Evolutionary conservation across 140 eudicot genomes (phyloP).

Genomic region (Stevia rebaudiana): DNA sequence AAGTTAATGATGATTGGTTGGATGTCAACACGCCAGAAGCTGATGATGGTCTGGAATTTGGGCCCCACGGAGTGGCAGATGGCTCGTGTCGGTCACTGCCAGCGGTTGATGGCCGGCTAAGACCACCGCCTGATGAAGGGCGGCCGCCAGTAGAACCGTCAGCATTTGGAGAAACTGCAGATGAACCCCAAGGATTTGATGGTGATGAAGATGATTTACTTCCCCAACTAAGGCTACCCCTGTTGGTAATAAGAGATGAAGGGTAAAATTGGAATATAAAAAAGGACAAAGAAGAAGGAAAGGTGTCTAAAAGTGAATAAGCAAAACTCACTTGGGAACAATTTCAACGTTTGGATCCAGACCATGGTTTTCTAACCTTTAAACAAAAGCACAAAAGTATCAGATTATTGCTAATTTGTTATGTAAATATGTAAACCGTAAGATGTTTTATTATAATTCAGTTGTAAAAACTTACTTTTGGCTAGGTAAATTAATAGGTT

Average conservation of each 20-base stretch:
- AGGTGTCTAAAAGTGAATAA: background rate
- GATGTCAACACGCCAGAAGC: slow-evolving; percentile 74
- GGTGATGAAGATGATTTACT: slow-evolving; percentile 75
- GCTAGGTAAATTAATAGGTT: slow-evolving; percentile 97
- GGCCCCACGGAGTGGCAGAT: slow-evolving; percentile 51
- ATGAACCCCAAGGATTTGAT: slow-evolving; percentile 86
- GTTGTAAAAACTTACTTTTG: slow-evolving; percentile 50
- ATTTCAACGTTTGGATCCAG: slow-evolving; percentile 94
- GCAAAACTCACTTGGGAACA: slow-evolving; percentile 91
- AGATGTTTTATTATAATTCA: background rate
- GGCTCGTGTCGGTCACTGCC: slow-evolving; percentile 84
- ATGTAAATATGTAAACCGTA: background rate
- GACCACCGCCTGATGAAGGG: slow-evolving; percentile 95
- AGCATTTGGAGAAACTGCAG: slow-evolving; percentile 62
- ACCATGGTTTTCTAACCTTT: slow-evolving; percentile 96
- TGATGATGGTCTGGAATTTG: slow-evolving; percentile 89
- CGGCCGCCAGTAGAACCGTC: slow-evolving; percentile 61
- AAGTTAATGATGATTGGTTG: slow-evolving; percentile 50
- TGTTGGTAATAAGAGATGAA: slow-evolving; percentile 24
- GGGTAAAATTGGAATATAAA: background rate
- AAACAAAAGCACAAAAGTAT: slow-evolving; percentile 31
- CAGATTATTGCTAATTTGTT: slow-evolving; percentile 5
- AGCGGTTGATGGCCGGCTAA: slow-evolving; percentile 91
- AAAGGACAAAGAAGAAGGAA: background rate
- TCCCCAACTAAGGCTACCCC: slow-evolving; percentile 97